Percentiles rank a stretch among this genome's conserved stretches.
phyloP scores from a whole-genome alignment of 208 protist genomes.

The Wallacemonas sp. region DNA sequence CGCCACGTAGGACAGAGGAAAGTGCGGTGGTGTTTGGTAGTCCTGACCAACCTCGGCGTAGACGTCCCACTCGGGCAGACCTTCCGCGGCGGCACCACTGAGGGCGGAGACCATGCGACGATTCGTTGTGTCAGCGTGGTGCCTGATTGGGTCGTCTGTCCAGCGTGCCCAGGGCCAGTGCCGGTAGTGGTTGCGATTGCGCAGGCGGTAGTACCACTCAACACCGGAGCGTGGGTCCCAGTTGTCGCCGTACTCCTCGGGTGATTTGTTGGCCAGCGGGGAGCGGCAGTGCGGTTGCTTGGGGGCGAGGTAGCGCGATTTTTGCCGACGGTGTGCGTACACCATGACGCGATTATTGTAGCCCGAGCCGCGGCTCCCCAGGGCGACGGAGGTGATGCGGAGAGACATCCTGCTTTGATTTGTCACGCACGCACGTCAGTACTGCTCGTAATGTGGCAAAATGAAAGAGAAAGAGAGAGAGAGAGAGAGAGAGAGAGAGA shows the following conservation, averaged over 20 bases:
- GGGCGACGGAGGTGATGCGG: constrained; percentile 21
- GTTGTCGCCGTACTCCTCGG: constrained; percentile 79
- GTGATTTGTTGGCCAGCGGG: constrained; percentile 66
- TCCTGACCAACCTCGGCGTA: constrained; percentile 71
- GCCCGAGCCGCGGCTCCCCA: constrained; percentile 42
- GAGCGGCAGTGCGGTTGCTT: constrained; percentile 47
- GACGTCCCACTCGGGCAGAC: constrained; percentile 74
- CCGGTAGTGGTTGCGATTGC: constrained; percentile 59
- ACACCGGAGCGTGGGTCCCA: constrained; percentile 72
- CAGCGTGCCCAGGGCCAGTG: constrained; percentile 80
- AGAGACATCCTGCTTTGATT: constrained; percentile 35
- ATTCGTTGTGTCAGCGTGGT: constrained; percentile 45
- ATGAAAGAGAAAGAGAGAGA: too few species aligned
- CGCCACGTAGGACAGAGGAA: constrained; percentile 60
- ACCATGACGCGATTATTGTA: constrained; percentile 87
- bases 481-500: too few species aligned
- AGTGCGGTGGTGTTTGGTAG: constrained; percentile 67
- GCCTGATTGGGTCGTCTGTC: constrained; percentile 73
- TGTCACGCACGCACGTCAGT: too few species aligned
- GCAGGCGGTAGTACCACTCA: constrained; percentile 80
- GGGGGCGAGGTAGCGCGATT: constrained; percentile 57
- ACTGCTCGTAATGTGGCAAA: too few species aligned
- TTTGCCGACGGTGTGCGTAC: constrained; percentile 71
- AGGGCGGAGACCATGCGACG: constrained; percentile 51
- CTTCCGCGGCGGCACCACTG: constrained; percentile 38